Evolutionary conservation across 768 basidiomycete genomes (phyloP), one percentile per base, ranked within the genome.

Genomic region (Chlorophyllum brunneum): DNA sequence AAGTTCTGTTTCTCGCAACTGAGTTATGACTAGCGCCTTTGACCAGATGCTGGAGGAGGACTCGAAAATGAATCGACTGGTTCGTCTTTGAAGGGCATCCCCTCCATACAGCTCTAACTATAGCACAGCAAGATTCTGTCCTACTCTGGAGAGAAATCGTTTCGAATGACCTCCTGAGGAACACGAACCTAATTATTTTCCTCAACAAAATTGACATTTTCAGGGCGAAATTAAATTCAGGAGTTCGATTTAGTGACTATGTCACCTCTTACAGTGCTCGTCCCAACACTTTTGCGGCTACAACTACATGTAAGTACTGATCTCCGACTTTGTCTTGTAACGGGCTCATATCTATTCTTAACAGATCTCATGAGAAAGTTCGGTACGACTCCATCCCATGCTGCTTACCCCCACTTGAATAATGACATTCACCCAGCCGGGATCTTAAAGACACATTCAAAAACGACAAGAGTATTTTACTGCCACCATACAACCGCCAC

Each of bases 141-240:
- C 72, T 83, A 39, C 71, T 92, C 8, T 92, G 88, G 88, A 83
- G 80, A 48, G 74, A 78, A 13, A 78, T 92, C 16, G 85, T 84
- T 56, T 77, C 79, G 26, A 89, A 89, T 68, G 80, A 76, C 59
- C 77, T 91, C 22, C 74, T 92, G 4, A 80, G 79, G 37, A 72
- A 78, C 39, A 86, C 89, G 26, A 85, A 87, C 58, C 71, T 90
- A 27, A 84, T 91, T 54, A 72, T 91, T 40, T 92, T 91, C 71
- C 71, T 92, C 47, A 92, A 91, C 70, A 92, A 92, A 64, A 84
- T 84, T 54, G 88, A 90, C 59, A 85, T 90, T 54, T 68, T 91
- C 48, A 79, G 78, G 55, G 59, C 73, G 40, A 90, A 90, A 60
- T 77, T 90, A 8, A 67, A 70, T 16, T 74, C 84, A 1, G 88